phyloP scores from a whole-genome alignment of 73 alveolate genomes.

The Paramecium bursaria region DNA sequence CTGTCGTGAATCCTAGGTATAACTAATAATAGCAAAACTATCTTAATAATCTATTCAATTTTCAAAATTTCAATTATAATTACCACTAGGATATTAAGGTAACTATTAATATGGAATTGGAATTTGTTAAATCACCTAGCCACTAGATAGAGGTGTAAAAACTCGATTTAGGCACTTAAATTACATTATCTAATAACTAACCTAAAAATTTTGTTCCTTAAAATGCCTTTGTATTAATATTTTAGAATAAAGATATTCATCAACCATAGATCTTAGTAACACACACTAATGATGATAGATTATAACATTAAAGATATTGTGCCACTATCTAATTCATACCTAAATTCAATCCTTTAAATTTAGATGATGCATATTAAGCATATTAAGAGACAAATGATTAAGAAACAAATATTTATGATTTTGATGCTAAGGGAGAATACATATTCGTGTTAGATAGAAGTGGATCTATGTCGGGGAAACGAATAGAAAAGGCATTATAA shows the following conservation, averaged over 20 bases:
- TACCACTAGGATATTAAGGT: not conserved
- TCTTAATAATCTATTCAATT: too few species aligned
- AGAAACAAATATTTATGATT: not conserved
- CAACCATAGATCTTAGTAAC: not conserved
- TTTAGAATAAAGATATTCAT: too few species aligned
- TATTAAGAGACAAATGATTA: not conserved
- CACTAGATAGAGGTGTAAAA: not conserved
- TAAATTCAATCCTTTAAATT: too few species aligned
- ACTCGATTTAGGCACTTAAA: not conserved
- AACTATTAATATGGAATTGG: too few species aligned
- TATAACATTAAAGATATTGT: not conserved
- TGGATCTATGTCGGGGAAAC: slow-evolving; percentile 84
- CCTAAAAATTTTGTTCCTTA: not conserved
- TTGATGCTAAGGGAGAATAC: slow-evolving; percentile 57
- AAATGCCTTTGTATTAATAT: not conserved
- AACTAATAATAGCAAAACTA: too few species aligned
- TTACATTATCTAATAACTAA: too few species aligned
- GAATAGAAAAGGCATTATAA: slow-evolving; percentile 73
- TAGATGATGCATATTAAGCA: not conserved
- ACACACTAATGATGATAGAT: not conserved
- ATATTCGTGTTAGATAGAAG: slow-evolving; percentile 87
- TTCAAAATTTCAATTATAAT: too few species aligned
- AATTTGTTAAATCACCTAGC: too few species aligned
- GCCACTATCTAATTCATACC: not conserved
- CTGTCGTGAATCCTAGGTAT: not conserved